A percentile compares a stretch with the other conserved stretches of the same genome.
phyloP scores from a whole-genome alignment of 345 rosid genomes.

The Arabidopsis suecica region DNA sequence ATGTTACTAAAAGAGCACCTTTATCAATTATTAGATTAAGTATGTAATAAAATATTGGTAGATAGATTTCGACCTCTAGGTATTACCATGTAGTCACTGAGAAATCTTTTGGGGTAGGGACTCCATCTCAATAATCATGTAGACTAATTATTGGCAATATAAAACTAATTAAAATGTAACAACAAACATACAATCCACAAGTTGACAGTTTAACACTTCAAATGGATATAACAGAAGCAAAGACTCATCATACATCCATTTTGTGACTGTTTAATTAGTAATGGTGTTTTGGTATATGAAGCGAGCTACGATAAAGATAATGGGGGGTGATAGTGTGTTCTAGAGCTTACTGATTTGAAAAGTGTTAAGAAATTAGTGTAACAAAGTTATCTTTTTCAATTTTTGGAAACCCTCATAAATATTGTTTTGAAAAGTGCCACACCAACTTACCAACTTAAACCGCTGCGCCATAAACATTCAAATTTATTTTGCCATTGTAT shows the following conservation, averaged over 20 bases:
- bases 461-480: conserved; percentile 25
- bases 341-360: conserved; percentile 11
- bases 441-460: conserved; percentile 26
- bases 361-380: conserved; percentile 23
- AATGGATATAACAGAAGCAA: conserved; percentile 7
- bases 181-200: background rate
- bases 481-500: background rate
- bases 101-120: conserved; percentile 13
- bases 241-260: conserved; percentile 16
- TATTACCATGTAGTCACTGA: conserved; percentile 17
- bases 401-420: conserved; percentile 29
- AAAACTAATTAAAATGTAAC: background rate
- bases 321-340: background rate
- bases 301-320: background rate
- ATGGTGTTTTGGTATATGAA: conserved; percentile 8
- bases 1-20: conserved; percentile 12
- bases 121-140: conserved; percentile 12
- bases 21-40: conserved; percentile 36
- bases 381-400: conserved; percentile 4
- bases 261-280: background rate
- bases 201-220: background rate
- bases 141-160: background rate
- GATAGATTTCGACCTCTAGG: conserved; percentile 28
- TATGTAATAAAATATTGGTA: conserved; percentile 3
- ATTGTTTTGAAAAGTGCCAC: conserved; percentile 27